Base-by-base conservation (phyloP, 192 early-diverging fungal genomes). In the Funneliformis mosseae region DNA sequence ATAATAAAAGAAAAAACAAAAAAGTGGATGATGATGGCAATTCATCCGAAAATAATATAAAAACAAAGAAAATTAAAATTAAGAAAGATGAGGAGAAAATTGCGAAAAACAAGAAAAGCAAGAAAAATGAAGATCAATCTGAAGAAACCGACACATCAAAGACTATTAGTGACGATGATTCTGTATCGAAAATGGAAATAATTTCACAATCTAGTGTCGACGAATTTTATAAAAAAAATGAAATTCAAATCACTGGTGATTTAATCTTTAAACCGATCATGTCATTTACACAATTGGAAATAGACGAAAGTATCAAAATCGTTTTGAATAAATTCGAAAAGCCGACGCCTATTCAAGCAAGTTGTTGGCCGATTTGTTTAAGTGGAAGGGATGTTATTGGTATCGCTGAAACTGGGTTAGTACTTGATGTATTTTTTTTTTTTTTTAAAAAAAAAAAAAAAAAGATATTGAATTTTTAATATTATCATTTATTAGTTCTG, bases 281-380 rank as follows among this genome's bases (percentile, higher is more conserved):
- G 46, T 85, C 92, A 60, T 97, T 98, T 74, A 78, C 59, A 46
- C 90, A 94, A 66, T 87, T 94, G 5, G 84, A 88, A 10, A 90
- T 96, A 61, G 88, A 91, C 48, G 81, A 82, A 66, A 78, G 89
- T 42, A 81, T 97, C 23, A 85, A 90, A 70, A 83, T 88, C 61
- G 85, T 87, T 2, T 86, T 90, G 73, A 81, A 83, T 74, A 86
- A 86, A 33, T 99, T 97, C 80, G 77, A 91, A 48, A 91, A 92
- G 45, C 98, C 98, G 12, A 98, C 96, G 5, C 93, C 95, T 12
- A 98, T 99, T 76, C 98, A 99, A 87, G 93, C 95, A 12, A 91
- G 91, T 10, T 95, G 94, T 82, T 99, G 98, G 98, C 96, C 96
- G 18, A 91, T 95, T 60, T 84, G 95, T 79, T 88, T 96, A 38